Conservation (phyloP, 768 basidiomycete species). For the Hygrocybe coccinea region DNA sequence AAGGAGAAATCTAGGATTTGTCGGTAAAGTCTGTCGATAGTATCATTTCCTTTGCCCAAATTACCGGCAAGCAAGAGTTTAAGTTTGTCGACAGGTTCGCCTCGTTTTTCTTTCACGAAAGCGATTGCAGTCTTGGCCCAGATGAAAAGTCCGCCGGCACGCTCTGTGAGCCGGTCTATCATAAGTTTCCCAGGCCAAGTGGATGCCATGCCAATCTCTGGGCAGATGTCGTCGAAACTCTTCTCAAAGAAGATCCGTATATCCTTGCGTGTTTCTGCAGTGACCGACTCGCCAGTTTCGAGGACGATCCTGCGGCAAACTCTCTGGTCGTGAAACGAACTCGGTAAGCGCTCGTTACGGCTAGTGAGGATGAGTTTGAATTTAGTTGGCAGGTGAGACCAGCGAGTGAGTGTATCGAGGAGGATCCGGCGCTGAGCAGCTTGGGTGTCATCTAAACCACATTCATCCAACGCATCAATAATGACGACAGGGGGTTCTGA, state of each 20-base stretch:
- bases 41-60: background rate
- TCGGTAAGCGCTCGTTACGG: too few species aligned
- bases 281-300: background rate
- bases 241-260: slow-evolving; percentile 4
- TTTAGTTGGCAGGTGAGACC: too few species aligned
- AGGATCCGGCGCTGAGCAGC: slow-evolving; percentile 14
- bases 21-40: background rate
- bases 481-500: slow-evolving; percentile 25
- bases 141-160: slow-evolving; percentile 3
- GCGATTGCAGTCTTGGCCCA: slow-evolving; percentile 1
- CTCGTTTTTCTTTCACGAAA: background rate
- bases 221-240: slow-evolving; percentile 1
- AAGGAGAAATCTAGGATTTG: background rate
- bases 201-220: slow-evolving; percentile 1
- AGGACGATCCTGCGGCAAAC: background rate
- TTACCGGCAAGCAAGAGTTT: background rate
- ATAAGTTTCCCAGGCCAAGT: slow-evolving; percentile 15
- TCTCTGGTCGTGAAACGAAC: slow-evolving; percentile 18
- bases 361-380: too few species aligned
- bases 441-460: slow-evolving; percentile 17
- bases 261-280: background rate
- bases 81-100: background rate
- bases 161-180: background rate
- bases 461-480: slow-evolving; percentile 37
- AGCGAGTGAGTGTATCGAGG: too few species aligned